phyloP scores from a whole-genome alignment of 495 filamentous ascomycete species.

The Terfezia boudieri region DNA sequence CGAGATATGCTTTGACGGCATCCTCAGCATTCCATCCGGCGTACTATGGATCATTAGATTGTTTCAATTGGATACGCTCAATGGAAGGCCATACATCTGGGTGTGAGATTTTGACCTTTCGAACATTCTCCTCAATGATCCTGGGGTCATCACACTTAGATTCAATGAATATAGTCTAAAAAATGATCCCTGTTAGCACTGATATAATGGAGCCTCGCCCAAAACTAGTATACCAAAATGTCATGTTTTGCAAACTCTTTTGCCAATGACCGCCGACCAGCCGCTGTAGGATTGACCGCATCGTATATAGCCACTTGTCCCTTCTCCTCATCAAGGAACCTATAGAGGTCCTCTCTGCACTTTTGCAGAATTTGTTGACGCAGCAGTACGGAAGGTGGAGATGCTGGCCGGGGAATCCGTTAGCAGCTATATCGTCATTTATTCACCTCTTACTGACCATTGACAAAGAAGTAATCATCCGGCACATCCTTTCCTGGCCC shows the following conservation, averaged over 20 bases:
- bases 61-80: not conserved
- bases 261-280: conserved; percentile 64
- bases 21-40: conserved; percentile 74
- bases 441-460: conserved; percentile 29
- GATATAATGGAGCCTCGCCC: not conserved
- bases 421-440: not conserved
- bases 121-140: conserved; percentile 92
- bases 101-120: conserved; percentile 94
- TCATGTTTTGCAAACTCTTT: conserved; percentile 94
- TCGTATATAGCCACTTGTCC: conserved; percentile 98
- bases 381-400: conserved; percentile 62
- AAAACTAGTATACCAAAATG: conserved; percentile 41
- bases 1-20: conserved; percentile 74
- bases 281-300: conserved; percentile 80
- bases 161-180: conserved; percentile 82
- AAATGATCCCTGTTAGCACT: not conserved
- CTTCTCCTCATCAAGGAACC: conserved; percentile 88
- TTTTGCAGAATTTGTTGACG: conserved; percentile 94
- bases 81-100: conserved; percentile 45
- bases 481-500: conserved; percentile 72
- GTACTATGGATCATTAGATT: conserved; percentile 30
- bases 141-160: conserved; percentile 79
- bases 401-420: conserved; percentile 26
- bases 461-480: conserved; percentile 92
- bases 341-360: conserved; percentile 90